phyloP scores from a whole-genome alignment of 495 filamentous ascomycete species.

The Aspergillus steynii region DNA sequence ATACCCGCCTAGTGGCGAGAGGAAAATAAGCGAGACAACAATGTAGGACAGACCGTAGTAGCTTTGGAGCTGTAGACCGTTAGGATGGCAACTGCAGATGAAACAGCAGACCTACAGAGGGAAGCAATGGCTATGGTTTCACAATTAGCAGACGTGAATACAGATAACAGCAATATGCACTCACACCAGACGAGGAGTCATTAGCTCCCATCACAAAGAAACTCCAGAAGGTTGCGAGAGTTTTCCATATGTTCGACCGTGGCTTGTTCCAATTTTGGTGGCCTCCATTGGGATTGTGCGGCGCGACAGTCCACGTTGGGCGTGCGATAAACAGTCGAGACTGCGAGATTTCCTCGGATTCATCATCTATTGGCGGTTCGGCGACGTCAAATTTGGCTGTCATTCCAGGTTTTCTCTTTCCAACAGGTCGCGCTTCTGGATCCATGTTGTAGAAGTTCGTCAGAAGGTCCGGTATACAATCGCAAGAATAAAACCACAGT shows the following conservation, averaged over 20 bases:
- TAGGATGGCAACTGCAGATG: neutral
- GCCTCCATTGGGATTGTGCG: conserved; percentile 5
- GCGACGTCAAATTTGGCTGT: neutral
- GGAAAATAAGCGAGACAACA: conserved; percentile 63
- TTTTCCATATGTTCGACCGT: conserved; percentile 62
- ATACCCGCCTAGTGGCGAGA: conserved; percentile 62
- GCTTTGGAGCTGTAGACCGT: conserved; percentile 49
- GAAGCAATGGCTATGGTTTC: conserved; percentile 59
- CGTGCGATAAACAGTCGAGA: neutral
- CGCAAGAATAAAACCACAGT: too few relatives aligned
- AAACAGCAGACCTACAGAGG: conserved; percentile 34
- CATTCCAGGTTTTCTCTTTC: too few relatives aligned
- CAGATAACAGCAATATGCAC: conserved; percentile 22
- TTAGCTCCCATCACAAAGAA: conserved; percentile 82
- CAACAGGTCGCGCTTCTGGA: too few relatives aligned
- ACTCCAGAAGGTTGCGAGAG: conserved; percentile 65
- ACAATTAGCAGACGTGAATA: conserved; percentile 1
- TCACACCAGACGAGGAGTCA: conserved; percentile 78
- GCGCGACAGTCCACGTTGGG: neutral
- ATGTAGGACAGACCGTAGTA: conserved; percentile 61
- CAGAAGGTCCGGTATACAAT: too few relatives aligned
- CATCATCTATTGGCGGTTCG: neutral
- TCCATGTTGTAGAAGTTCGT: too few relatives aligned
- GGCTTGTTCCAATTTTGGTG: conserved; percentile 65
- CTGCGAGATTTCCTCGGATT: neutral